Conservation (phyloP, 345 rosid genomes). For the Salix dunnii region DNA sequence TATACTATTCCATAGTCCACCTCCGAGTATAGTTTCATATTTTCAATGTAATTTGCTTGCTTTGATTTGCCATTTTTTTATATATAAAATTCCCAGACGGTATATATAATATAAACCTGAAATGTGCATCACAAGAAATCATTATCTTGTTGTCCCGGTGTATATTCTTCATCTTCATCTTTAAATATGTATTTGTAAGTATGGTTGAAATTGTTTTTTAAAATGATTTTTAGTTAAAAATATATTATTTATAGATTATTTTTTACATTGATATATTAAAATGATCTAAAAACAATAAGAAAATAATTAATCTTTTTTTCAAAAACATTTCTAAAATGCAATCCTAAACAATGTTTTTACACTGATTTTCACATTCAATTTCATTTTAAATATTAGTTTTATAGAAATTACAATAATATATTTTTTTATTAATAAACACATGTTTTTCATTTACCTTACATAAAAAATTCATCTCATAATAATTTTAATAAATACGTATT, state of each 20-base stretch:
- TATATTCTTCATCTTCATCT: neutral
- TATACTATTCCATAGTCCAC: constrained; percentile 8
- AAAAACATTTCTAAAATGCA: too few species aligned
- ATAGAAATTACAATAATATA: neutral
- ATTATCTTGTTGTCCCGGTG: constrained; percentile 18
- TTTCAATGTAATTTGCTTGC: neutral
- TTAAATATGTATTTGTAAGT: neutral
- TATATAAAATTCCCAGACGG: neutral
- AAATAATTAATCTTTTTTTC: neutral
- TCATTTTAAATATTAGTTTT: neutral
- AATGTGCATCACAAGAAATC: neutral
- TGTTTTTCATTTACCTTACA: too few species aligned
- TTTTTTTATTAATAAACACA: neutral
- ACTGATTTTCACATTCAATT: too few species aligned
- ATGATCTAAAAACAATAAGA: neutral
- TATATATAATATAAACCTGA: neutral
- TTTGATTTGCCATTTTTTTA: neutral
- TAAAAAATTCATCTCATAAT: too few species aligned
- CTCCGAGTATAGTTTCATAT: constrained; percentile 23
- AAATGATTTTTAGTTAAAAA: too few species aligned
- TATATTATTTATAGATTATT: too few species aligned
- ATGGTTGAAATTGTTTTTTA: neutral
- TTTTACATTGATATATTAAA: neutral
- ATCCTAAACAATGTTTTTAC: too few species aligned
- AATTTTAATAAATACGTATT: neutral